Base-by-base conservation (phyloP, 371 early-diverging fungal species). In the Mucor lusitanicus region DNA sequence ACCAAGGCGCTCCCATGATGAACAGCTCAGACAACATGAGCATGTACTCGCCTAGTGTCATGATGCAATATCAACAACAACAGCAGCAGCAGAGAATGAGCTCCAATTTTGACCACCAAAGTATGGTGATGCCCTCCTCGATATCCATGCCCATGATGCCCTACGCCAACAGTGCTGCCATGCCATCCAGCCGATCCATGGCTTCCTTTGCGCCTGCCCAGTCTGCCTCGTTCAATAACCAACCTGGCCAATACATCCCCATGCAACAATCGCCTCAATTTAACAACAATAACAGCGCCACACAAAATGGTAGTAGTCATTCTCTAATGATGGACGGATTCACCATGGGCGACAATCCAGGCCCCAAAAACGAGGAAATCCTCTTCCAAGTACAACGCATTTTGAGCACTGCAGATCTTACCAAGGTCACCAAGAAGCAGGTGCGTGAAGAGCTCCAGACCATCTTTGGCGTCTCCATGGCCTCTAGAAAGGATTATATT, bases 381-480 rank as follows among this genome's bases (percentile, higher is more conserved):
- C 74, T 93, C 37, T 67, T 66, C 27, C 89, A 92, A 74, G 91
- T 97, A 63, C 84, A 88, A 33, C 84, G 85, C 28, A 92, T 97
- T 28, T 75, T 98, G 8, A 65, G 83, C 32, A 86, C 87, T 9
- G 90, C 94, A 19, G 90, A 95, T 75, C 76, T 95, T 37, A 92
- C 91, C 80, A 80, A 87, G 33, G 83, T 94, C 46, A 93, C 95
- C 63, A 95, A 95, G 86, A 94, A 94, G 72, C 92, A 91, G 70
- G 83, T 83, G 11, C 74, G 83, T 59, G 83, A 83, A 65, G 76
- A 80, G 55, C 71, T 83, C 27, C 77, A 78, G 44, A 39, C 53
- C 2, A 63, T 71, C 28, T 83, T 80, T 74, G 83, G 83, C 32
- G 79, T 83, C 15, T 67, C 80, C 17, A 83, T 83, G 83, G 66